These are phyloP conservation scores for Fusarium haematococcum DNA, from an alignment of 2,329 filamentous ascomycete species.

Conservation along the genomic window DNA sequence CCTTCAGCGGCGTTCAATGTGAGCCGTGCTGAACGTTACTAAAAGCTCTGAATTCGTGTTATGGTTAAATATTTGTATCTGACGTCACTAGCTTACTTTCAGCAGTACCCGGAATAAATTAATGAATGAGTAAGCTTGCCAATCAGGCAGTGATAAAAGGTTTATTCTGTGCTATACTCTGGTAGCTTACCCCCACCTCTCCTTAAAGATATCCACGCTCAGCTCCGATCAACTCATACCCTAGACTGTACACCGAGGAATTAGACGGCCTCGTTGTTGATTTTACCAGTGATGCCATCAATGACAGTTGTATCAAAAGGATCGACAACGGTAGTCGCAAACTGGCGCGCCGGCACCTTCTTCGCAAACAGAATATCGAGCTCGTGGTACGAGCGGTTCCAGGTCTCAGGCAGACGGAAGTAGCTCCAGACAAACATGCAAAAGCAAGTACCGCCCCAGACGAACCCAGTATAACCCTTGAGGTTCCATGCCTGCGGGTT, in stretches of 20 bases:
- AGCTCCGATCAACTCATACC: background rate
- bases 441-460: constrained; percentile 37
- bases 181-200: background rate
- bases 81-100: no score
- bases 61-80: no score
- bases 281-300: background rate
- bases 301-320: constrained; percentile 4
- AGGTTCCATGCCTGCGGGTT: constrained; percentile 53
- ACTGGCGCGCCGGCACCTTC: constrained; percentile 8
- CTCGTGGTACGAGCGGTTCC: constrained; percentile 22
- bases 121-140: no score
- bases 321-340: constrained; percentile 13
- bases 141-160: background rate
- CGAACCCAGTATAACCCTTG: constrained; percentile 53
- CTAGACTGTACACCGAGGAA: background rate
- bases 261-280: background rate
- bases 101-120: no score
- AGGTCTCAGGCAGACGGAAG: constrained; percentile 62
- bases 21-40: no score
- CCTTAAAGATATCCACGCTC: background rate
- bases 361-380: constrained; percentile 20
- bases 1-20: no score
- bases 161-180: background rate
- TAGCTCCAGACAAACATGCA: constrained; percentile 50
- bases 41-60: no score